These are phyloP conservation scores for Fusarium pseudonygamai DNA, from an alignment of 2,329 filamentous ascomycete species.

Conservation along the genomic window DNA sequence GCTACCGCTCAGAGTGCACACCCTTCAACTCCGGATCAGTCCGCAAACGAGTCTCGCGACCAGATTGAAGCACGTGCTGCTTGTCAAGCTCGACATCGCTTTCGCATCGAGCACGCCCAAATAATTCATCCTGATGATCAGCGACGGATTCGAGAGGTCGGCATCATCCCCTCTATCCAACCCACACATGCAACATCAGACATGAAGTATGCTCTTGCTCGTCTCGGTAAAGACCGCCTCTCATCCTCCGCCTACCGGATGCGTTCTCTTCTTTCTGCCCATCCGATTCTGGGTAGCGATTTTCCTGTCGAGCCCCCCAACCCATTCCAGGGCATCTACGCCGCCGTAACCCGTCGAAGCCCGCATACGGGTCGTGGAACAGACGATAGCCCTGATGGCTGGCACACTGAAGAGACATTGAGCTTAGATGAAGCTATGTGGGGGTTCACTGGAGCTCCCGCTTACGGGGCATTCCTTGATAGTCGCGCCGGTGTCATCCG, in stretches of 20 bases:
- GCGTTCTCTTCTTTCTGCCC: slow-evolving; percentile 64
- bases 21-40: not conserved
- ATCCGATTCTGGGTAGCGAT: slow-evolving; percentile 71
- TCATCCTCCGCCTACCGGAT: slow-evolving; percentile 71
- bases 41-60: slow-evolving; percentile 3
- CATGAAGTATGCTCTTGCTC: slow-evolving; percentile 70
- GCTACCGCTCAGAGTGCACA: slow-evolving; percentile 32
- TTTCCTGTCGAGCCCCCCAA: slow-evolving; percentile 77
- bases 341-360: slow-evolving; percentile 69
- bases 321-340: slow-evolving; percentile 75
- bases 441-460: slow-evolving; percentile 70
- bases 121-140: slow-evolving; percentile 75
- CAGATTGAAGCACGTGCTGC: slow-evolving; percentile 47
- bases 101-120: slow-evolving; percentile 77
- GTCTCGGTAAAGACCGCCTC: slow-evolving; percentile 67
- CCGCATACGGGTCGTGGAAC: slow-evolving; percentile 64
- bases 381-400: slow-evolving; percentile 60
- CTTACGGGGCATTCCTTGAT: slow-evolving; percentile 68
- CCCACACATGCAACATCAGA: slow-evolving; percentile 78
- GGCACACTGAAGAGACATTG: slow-evolving; percentile 68
- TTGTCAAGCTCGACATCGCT: slow-evolving; percentile 65
- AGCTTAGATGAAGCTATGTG: slow-evolving; percentile 66
- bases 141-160: slow-evolving; percentile 63
- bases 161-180: slow-evolving; percentile 74
- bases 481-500: slow-evolving; percentile 67